Base-by-base conservation (phyloP, 2,329 filamentous ascomycete genomes). In the Alternaria triticimaculans region DNA sequence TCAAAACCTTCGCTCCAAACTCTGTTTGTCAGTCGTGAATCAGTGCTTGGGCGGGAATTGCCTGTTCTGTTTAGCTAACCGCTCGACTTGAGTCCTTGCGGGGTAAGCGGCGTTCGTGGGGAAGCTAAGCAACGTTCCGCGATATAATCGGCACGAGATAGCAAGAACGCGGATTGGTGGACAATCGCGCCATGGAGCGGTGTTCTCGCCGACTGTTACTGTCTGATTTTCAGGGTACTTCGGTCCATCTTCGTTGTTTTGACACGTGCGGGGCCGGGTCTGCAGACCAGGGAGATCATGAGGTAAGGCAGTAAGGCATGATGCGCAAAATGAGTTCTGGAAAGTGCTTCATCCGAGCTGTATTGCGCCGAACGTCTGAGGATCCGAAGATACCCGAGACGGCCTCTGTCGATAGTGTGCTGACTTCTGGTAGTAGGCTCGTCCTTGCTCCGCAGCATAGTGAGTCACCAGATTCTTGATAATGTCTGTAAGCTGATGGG, bases 61-160 rank as follows among this genome's bases (percentile, higher is more conserved):
- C 60, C 60, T 62, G 20, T 44, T 58, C 23, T 20, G 60, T 41
- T 44, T 58, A 59, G 48, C 55, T 58, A 59, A 37, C 60, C 60
- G 54, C 55, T 37, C 41, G 18, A 49, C 33, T 46, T 28, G 26
- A 33, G 28, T 37, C 26, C 49, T 58, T 46, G 48, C 55, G 48
- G 60, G 60, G 55, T 59, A 59, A 48, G 55, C 37, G 37, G 25
- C 55, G 49, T 53, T 53, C 33, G 55, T 53, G 60, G 60, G 60
- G 60, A 62, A 59, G 55, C 60, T 62, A 62, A 48, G 7, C 48
- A 62, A 58, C 60, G 55, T 62, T 62, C 60, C 48, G 60, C 48
- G 37, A 37, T 41, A 45, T 46, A 37, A 33, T 23, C 15, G 12
- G 48, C 48, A 33, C 43, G 21, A 48, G 28, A 55, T 50, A 18